Base-by-base conservation (phyloP, 257 asterid genomes). In the Parsonsia alboflavescens region DNA sequence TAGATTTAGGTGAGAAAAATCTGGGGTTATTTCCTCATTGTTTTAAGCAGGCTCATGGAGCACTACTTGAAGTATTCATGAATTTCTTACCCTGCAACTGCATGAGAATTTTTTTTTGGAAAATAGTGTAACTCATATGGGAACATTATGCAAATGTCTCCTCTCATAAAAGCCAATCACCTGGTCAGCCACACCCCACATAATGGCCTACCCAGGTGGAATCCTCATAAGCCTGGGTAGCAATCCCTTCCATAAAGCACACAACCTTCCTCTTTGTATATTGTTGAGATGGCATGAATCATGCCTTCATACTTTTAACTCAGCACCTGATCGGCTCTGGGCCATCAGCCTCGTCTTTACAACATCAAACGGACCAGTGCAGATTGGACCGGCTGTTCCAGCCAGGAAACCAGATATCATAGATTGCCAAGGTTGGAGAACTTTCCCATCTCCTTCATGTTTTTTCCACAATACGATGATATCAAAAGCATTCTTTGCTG, bases 281-380 rank as follows among this genome's bases (percentile, higher is more conserved):
- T 94, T 0, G 97, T 92, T 70, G 70, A 64, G 79, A 94, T 94
- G 73, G 97, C 97, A 80, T 92, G 98, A 80, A 94, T 70, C 98
- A 94, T 90, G 70, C 99, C 98, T 77, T 57, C 85, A 77, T 84
- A 94, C 79, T 89, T n/a, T 94, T 89, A 86, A 17, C 68, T 82
- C 93, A 2, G 92, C 97, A n/a, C 84, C 88, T 3, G 92, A 82
- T 66, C 85, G 85, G 84, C 85, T 86, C 83, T 94, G 99, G 65
- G 99, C 99, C 99, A 94, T 94, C 30, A 94, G 90, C 86, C 99
- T 89, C 6, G 99, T 94, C 84, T 94, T 94, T 68, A 94, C 99
- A 8, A 94, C 99, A 72, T 94, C 99, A 71, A 94, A 94, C n/a
- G 99, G 99, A 45, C 98, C 99, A 0, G 99, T 92, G 72, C 99